phyloP scores from a whole-genome alignment of 257 asterid species.

The Euphrasia confusa region DNA sequence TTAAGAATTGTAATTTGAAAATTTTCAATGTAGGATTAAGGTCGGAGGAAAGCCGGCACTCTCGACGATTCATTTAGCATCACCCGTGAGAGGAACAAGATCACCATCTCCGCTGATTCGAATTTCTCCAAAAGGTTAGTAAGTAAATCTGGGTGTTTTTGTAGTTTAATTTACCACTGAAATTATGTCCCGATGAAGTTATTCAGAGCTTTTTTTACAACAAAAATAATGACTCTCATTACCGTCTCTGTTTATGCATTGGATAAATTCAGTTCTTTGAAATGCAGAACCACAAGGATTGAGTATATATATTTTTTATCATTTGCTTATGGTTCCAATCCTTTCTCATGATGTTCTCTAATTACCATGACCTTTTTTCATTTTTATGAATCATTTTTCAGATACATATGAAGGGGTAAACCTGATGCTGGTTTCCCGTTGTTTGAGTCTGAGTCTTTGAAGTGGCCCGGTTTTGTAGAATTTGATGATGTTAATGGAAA shows the following conservation, averaged over 20 bases:
- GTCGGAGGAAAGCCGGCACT: no score
- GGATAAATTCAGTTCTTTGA: conserved; percentile 86
- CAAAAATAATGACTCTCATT: conserved; percentile 95
- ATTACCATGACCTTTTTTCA: conserved; percentile 4
- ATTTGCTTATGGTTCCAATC: conserved; percentile 16
- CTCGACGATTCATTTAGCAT: no score
- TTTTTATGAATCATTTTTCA: conserved; percentile 25
- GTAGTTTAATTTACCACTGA: conserved; percentile 27
- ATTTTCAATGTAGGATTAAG: no score
- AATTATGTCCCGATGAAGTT: conserved; percentile 93
- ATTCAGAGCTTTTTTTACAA: conserved; percentile 95
- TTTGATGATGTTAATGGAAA: conserved; percentile 98
- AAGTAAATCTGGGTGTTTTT: no score
- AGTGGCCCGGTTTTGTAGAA: conserved; percentile 99
- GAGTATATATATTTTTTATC: conserved; percentile 55
- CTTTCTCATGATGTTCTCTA: conserved; percentile 18
- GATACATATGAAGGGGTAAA: conserved; percentile 27
- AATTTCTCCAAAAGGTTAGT: no score
- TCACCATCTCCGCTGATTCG: no score
- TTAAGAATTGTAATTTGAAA: no score
- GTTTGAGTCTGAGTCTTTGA: conserved; percentile 92
- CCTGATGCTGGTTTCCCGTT: conserved; percentile 96
- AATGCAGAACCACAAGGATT: conserved; percentile 94
- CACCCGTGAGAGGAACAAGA: no score
- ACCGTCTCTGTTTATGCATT: conserved; percentile 97